Percentiles rank a stretch among this genome's conserved stretches.
phyloP scores from a whole-genome alignment of 1,284 basidiomycete species.

The Malassezia furfur region DNA sequence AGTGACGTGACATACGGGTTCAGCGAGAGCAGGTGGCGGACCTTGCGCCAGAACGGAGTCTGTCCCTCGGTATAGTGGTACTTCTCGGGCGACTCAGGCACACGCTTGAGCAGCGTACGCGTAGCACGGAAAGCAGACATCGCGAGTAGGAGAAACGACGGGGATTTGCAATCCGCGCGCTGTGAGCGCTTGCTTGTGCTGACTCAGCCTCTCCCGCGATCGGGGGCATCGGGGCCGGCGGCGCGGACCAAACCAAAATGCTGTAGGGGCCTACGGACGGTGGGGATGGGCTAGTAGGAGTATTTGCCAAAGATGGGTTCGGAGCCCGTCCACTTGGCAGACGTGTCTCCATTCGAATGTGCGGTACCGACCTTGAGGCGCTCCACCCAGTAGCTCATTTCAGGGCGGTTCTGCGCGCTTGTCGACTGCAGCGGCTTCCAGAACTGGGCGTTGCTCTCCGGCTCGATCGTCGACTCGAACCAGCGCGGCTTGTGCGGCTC shows the following conservation, averaged over 20 bases:
- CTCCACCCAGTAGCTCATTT: slow-evolving; percentile 34
- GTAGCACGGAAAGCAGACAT: slow-evolving; percentile 26
- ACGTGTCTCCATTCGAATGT: slow-evolving; percentile 17
- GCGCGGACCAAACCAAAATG: background rate
- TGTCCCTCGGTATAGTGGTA: slow-evolving; percentile 43
- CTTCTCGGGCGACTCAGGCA: slow-evolving; percentile 30
- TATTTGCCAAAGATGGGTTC: slow-evolving; percentile 15
- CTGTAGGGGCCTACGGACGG: background rate
- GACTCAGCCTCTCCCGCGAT: background rate
- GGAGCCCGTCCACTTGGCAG: slow-evolving; percentile 19
- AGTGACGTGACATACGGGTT: slow-evolving; percentile 55
- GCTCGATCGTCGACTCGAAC: slow-evolving; percentile 41
- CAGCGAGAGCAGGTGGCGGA: slow-evolving; percentile 50
- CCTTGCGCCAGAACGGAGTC: slow-evolving; percentile 47
- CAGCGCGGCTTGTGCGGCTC: slow-evolving; percentile 65
- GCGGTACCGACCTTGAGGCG: slow-evolving; percentile 23
- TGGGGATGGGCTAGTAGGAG: background rate
- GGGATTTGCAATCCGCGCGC: slow-evolving; percentile 3
- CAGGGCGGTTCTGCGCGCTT: slow-evolving; percentile 11
- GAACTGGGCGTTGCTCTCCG: slow-evolving; percentile 34
- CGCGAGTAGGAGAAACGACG: background rate
- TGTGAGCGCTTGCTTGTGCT: background rate
- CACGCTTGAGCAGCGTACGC: slow-evolving; percentile 26
- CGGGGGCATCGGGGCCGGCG: background rate
- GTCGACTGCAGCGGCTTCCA: slow-evolving; percentile 25